A percentile compares a stretch with the other conserved stretches of the same genome.
Evolutionary conservation across 192 early-diverging fungal species (phyloP).

Genomic region (Coemansia asiatica): DNA sequence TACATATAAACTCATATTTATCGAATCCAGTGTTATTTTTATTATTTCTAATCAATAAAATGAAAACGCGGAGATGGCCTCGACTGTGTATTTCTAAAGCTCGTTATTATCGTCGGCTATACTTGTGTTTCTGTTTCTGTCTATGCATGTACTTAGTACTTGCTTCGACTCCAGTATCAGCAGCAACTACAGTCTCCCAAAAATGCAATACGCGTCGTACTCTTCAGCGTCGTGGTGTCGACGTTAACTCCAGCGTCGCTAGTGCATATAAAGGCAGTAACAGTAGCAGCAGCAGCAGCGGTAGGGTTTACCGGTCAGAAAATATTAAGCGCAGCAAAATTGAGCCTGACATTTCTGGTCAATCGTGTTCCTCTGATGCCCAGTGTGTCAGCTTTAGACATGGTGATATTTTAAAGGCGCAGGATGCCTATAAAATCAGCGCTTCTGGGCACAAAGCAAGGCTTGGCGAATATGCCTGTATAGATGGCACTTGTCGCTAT

Average conservation of each 20-base stretch:
- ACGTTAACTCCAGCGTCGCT: background rate
- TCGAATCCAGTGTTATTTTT: too few species aligned
- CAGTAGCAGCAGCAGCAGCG: background rate
- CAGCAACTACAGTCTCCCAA: background rate
- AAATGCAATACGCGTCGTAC: background rate
- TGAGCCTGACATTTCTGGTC: constrained; percentile 7
- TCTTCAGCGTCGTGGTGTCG: background rate
- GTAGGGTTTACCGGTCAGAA: background rate
- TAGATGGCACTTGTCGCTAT: constrained; percentile 59
- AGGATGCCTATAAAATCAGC: constrained; percentile 4
- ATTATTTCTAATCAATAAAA: background rate
- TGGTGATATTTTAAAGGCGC: background rate
- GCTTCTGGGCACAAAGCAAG: constrained; percentile 15
- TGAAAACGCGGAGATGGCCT: background rate
- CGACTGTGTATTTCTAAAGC: background rate
- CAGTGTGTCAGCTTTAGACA: constrained; percentile 45
- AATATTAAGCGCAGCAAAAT: constrained; percentile 6
- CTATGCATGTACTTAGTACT: background rate
- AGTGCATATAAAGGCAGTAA: background rate
- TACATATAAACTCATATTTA: too few species aligned
- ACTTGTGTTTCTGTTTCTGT: background rate
- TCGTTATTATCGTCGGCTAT: background rate
- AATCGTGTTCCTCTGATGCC: constrained; percentile 31
- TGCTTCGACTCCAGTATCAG: background rate
- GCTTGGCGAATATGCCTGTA: constrained; percentile 61